phyloP scores from a whole-genome alignment of 352 stramenopile species.

The Globisporangium carolinianum region DNA sequence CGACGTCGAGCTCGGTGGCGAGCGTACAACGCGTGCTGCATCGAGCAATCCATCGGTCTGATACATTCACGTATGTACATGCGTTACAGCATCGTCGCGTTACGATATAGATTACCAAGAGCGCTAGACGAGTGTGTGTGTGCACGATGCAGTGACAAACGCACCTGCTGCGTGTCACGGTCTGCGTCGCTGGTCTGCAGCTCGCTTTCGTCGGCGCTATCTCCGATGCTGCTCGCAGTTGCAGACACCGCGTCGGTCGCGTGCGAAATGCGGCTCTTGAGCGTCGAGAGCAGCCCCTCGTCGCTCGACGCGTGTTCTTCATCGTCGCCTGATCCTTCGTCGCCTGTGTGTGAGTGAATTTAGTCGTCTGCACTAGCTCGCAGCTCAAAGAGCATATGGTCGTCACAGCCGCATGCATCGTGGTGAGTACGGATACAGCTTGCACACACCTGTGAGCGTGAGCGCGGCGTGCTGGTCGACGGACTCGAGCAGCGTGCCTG shows the following conservation, averaged over 20 bases:
- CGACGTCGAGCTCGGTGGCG: conserved; percentile 23
- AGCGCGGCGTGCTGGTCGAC: conserved; percentile 80
- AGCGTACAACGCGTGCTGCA: conserved; percentile 4
- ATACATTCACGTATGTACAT: too few species aligned
- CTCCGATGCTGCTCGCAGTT: conserved; percentile 7
- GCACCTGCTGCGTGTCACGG: not conserved
- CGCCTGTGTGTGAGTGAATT: conserved; percentile 10
- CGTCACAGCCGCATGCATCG: not conserved
- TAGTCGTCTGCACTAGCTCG: not conserved
- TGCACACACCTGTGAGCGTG: conserved; percentile 38
- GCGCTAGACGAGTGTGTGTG: too few species aligned
- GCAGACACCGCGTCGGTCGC: conserved; percentile 12
- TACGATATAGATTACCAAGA: too few species aligned
- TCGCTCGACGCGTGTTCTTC: conserved; percentile 3
- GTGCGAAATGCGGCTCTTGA: conserved; percentile 9
- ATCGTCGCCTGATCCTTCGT: conserved; percentile 2
- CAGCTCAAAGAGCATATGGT: not conserved
- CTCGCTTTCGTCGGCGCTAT: not conserved
- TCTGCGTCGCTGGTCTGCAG: not conserved
- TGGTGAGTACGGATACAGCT: not conserved
- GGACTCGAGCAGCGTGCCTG: conserved; percentile 74
- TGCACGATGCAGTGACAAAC: not conserved
- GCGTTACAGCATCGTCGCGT: too few species aligned
- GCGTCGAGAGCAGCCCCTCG: conserved; percentile 3
- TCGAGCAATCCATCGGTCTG: not conserved